Conservation (phyloP, 306 rosid genomes). For the Ziziphus jujuba region DNA sequence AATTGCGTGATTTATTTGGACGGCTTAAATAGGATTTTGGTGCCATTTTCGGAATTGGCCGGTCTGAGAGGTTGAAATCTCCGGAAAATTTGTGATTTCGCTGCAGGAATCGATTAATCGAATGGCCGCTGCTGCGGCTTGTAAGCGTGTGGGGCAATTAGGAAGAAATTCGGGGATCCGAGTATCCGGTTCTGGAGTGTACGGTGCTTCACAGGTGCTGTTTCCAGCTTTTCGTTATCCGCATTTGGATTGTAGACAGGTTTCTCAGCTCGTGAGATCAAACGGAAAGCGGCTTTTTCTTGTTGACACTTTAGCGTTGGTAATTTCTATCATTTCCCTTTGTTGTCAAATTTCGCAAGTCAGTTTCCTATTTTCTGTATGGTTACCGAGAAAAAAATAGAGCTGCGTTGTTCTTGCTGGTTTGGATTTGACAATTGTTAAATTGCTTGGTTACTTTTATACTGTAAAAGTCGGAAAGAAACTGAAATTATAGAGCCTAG, state of each 20-base stretch:
- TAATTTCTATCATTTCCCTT: conserved; percentile 25
- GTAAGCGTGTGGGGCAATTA: conserved; percentile 47
- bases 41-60: neutral
- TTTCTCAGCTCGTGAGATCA: conserved; percentile 59
- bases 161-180: conserved; percentile 38
- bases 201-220: conserved; percentile 35
- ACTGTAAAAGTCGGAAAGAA: neutral
- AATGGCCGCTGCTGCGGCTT: conserved; percentile 76
- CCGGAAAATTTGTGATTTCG: conserved; percentile 5
- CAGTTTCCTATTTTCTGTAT: neutral
- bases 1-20: too few species aligned
- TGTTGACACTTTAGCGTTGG: conserved; percentile 89
- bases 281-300: conserved; percentile 72
- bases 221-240: conserved; percentile 31
- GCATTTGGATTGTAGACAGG: conserved; percentile 38
- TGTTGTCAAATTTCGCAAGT: neutral
- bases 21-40: neutral
- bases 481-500: neutral
- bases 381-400: neutral
- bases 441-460: neutral
- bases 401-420: neutral
- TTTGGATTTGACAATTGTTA: neutral
- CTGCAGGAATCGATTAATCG: conserved; percentile 41
- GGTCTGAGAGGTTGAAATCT: neutral
- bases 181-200: conserved; percentile 37